phyloP scores from a whole-genome alignment of 148 eudicot genomes.

The Amaranthus hypochondriacus region DNA sequence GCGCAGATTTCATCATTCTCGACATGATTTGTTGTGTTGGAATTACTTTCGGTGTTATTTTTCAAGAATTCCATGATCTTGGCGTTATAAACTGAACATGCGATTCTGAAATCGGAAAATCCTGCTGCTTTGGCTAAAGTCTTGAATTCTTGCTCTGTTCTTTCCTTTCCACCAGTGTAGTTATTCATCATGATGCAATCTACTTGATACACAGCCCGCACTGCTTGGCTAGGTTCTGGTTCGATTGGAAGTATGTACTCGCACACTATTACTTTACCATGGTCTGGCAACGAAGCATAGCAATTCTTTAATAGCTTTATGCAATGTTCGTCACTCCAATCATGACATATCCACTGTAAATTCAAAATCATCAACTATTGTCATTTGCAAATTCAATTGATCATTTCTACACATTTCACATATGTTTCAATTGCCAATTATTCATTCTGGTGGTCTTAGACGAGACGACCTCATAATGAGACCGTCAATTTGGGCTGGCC shows the following conservation, averaged over 20 bases:
- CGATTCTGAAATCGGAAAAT: constrained; percentile 16
- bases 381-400: neutral
- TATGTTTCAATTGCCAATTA: no score
- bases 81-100: constrained; percentile 19
- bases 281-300: constrained; percentile 5
- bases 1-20: no score
- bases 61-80: constrained; percentile 15
- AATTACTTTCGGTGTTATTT: neutral
- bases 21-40: no score
- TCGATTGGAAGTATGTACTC: constrained; percentile 11
- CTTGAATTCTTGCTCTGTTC: constrained; percentile 18
- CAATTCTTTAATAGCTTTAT: constrained; percentile 19
- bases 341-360: constrained; percentile 21
- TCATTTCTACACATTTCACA: no score
- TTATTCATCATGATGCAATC: constrained; percentile 16
- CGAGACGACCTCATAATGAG: no score
- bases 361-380: neutral
- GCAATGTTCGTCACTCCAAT: constrained; percentile 20
- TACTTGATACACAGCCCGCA: neutral
- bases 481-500: no score
- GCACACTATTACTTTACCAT: constrained; percentile 23
- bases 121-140: constrained; percentile 19
- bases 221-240: constrained; percentile 1
- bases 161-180: constrained; percentile 13
- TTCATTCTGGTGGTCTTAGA: no score